These are phyloP conservation scores for Orbilia javanica DNA, from an alignment of 2,329 filamentous ascomycete genomes.

Conservation along the genomic window DNA sequence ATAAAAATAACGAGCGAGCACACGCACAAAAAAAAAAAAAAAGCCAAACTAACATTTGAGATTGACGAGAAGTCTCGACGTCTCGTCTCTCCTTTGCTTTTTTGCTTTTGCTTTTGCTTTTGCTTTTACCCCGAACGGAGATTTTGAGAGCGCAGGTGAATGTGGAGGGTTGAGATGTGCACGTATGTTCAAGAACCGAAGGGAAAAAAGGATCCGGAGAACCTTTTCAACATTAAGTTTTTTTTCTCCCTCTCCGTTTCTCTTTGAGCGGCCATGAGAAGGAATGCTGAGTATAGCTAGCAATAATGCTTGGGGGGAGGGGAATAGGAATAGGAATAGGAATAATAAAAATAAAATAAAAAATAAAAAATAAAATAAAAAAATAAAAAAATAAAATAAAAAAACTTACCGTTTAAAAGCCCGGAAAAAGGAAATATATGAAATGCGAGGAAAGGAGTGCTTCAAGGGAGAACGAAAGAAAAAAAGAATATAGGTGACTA, in stretches of 20 bases:
- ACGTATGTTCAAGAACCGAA: not conserved
- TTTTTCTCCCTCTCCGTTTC: slow-evolving; percentile 25
- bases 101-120: not conserved
- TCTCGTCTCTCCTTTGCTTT: slow-evolving; percentile 13
- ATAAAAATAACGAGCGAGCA: not conserved
- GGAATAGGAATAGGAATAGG: slow-evolving; percentile 12
- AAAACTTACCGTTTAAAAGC: slow-evolving; percentile 25
- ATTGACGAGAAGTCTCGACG: slow-evolving; percentile 22
- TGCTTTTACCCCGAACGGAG: not conserved
- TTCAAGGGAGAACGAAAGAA: too few species aligned
- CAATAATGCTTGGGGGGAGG: not conserved
- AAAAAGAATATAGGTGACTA: slow-evolving; percentile 34
- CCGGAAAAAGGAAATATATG: slow-evolving; percentile 40
- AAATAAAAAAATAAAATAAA: slow-evolving; percentile 50
- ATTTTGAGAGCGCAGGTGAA: not conserved
- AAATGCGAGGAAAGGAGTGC: slow-evolving; percentile 22
- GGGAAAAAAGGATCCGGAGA: slow-evolving; percentile 8
- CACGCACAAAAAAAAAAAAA: too few species aligned
- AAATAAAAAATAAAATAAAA: slow-evolving; percentile 7
- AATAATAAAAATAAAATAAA: slow-evolving; percentile 16
- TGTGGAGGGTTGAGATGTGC: not conserved
- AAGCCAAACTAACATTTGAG: slow-evolving; percentile 12
- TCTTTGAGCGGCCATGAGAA: slow-evolving; percentile 57
- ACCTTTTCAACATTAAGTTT: slow-evolving; percentile 19
- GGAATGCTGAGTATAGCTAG: slow-evolving; percentile 57